Evolutionary conservation across 1,284 basidiomycete species (phyloP).

Genomic region (Phlebopus sp.): DNA sequence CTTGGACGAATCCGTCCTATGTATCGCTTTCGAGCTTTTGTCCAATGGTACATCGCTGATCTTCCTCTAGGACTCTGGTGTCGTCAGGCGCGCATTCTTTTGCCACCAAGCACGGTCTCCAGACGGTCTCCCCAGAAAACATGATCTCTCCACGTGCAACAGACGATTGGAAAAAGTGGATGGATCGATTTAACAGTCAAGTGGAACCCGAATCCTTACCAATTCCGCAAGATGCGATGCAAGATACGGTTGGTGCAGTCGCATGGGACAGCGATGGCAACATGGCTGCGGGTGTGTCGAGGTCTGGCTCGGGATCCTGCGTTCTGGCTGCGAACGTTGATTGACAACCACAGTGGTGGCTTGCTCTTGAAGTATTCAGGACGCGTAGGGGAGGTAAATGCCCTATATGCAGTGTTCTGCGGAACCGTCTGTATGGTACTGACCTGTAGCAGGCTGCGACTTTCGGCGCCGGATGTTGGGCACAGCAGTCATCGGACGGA

Average conservation of each 20-base stretch:
- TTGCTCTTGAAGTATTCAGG: constrained; percentile 69
- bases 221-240: constrained; percentile 33
- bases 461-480: constrained; percentile 74
- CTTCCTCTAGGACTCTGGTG: constrained; percentile 42
- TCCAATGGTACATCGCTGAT: constrained; percentile 25
- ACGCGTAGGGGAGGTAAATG: constrained; percentile 63
- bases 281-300: constrained; percentile 72
- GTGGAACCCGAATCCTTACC: constrained; percentile 1
- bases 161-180: constrained; percentile 64
- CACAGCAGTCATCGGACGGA: constrained; percentile 34
- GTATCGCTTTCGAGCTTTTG: constrained; percentile 35
- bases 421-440: background rate
- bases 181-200: constrained; percentile 32
- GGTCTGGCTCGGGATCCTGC: constrained; percentile 36
- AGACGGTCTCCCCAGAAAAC: constrained; percentile 38
- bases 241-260: constrained; percentile 78
- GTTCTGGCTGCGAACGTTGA: background rate
- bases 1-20: constrained; percentile 68
- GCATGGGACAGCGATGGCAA: constrained; percentile 43
- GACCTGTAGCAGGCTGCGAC: constrained; percentile 46
- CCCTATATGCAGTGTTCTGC: background rate
- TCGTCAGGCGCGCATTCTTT: constrained; percentile 53
- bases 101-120: constrained; percentile 32
- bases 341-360: constrained; percentile 52
- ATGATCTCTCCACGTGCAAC: constrained; percentile 49